A percentile compares a stretch with the other conserved stretches of the same genome.
phyloP scores from a whole-genome alignment of 225 moss, liverwort and hornwort genomes.

The Climacium dendroides region DNA sequence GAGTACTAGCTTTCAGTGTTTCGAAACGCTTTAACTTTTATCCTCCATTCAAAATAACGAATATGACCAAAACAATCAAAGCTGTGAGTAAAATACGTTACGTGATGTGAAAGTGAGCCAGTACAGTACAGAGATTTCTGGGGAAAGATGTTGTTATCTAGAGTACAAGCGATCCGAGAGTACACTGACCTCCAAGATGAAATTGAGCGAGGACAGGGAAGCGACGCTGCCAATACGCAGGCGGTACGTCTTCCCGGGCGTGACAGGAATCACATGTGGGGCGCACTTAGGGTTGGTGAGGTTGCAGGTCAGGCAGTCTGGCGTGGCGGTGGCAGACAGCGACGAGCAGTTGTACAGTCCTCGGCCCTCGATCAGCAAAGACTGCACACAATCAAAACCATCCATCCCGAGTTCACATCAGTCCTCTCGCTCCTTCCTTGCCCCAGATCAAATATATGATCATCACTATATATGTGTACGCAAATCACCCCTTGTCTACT shows the following conservation, averaged over 20 bases:
- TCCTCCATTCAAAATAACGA: not conserved
- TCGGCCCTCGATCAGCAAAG: slow-evolving; percentile 30
- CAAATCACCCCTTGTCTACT: too few species aligned
- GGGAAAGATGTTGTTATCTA: not conserved
- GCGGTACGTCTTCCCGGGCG: slow-evolving; percentile 36
- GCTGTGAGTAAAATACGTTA: not conserved
- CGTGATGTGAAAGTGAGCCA: not conserved
- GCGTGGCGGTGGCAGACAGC: not conserved
- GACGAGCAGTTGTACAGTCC: slow-evolving; percentile 31
- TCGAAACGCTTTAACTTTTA: not conserved
- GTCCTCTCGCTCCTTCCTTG: not conserved
- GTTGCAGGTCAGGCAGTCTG: slow-evolving; percentile 25
- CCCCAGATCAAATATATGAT: not conserved
- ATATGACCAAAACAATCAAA: not conserved
- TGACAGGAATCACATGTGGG: slow-evolving; percentile 26
- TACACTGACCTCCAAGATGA: slow-evolving; percentile 37
- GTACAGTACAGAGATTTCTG: not conserved
- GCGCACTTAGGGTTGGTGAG: slow-evolving; percentile 17
- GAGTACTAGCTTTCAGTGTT: not conserved
- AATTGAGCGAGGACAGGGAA: slow-evolving; percentile 42
- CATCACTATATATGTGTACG: not conserved
- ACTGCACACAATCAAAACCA: not conserved
- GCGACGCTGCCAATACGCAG: slow-evolving; percentile 41
- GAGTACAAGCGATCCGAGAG: not conserved
- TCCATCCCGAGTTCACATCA: not conserved